Percentiles rank a stretch among this genome's conserved stretches.
Evolutionary conservation across 495 filamentous ascomycete genomes (phyloP).

Genomic region (Daldinia caldariorum): DNA sequence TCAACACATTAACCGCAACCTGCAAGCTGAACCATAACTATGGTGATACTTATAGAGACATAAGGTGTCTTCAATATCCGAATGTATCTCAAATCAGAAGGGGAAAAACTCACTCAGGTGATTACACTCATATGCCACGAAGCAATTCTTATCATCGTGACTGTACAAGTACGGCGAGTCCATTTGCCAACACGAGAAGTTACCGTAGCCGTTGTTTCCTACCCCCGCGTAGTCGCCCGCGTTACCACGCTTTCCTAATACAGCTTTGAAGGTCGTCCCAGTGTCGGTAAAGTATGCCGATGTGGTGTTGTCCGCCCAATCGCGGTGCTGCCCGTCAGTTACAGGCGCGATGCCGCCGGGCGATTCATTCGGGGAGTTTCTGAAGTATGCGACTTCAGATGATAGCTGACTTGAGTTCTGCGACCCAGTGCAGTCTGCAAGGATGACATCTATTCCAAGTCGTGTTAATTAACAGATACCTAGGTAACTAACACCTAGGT

Average conservation of each 20-base stretch:
- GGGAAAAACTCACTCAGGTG: constrained; percentile 40
- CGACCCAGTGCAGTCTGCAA: constrained; percentile 27
- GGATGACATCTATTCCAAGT: constrained; percentile 27
- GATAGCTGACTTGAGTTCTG: constrained; percentile 35
- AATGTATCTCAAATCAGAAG: background rate
- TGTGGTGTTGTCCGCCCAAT: constrained; percentile 51
- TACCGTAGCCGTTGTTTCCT: constrained; percentile 51
- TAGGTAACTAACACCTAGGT: background rate
- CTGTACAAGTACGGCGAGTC: constrained; percentile 44
- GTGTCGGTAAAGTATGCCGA: constrained; percentile 49
- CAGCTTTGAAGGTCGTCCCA: constrained; percentile 47
- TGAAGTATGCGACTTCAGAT: constrained; percentile 54
- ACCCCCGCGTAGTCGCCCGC: constrained; percentile 50
- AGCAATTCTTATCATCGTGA: constrained; percentile 45
- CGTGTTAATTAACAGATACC: constrained; percentile 18
- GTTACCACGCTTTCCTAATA: constrained; percentile 43
- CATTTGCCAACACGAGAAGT: constrained; percentile 53
- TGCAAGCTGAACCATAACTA: too few relatives aligned
- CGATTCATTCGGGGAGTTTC: constrained; percentile 19
- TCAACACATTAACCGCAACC: background rate
- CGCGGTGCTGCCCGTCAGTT: constrained; percentile 42
- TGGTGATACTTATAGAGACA: too few relatives aligned
- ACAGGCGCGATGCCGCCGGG: constrained; percentile 51
- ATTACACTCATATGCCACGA: constrained; percentile 51
- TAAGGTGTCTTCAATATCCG: too few relatives aligned